These are phyloP conservation scores for Notholithocarpus densiflorus DNA, from an alignment of 306 rosid genomes.

Conservation along the genomic window DNA sequence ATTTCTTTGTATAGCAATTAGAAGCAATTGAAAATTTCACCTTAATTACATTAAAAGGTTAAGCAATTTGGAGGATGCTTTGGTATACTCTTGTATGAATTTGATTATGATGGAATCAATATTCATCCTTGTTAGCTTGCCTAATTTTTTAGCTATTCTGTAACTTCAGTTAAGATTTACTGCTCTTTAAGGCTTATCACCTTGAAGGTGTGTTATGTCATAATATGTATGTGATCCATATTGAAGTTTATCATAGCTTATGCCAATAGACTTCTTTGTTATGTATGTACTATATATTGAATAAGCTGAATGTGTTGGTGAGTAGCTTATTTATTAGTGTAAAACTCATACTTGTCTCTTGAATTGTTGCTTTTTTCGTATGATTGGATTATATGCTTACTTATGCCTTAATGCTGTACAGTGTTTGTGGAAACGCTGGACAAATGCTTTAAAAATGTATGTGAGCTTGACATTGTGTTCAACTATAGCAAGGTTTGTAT, in stretches of 20 bases:
- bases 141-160: background rate
- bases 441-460: slow-evolving; percentile 94
- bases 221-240: background rate
- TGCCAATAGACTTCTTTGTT: background rate
- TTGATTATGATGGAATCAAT: background rate
- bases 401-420: slow-evolving; percentile 38
- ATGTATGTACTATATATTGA: background rate
- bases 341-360: background rate
- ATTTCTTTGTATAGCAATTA: background rate
- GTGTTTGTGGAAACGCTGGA: slow-evolving; percentile 96
- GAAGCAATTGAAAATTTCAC: background rate
- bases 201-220: background rate
- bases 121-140: background rate
- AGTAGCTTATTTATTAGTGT: background rate
- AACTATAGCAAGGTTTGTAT: slow-evolving; percentile 80
- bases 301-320: background rate
- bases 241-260: background rate
- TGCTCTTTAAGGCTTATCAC: background rate
- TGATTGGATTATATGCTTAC: slow-evolving; percentile 23
- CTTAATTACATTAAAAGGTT: background rate
- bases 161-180: background rate
- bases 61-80: background rate
- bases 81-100: background rate
- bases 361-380: slow-evolving; percentile 6
- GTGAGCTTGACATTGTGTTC: slow-evolving; percentile 91